phyloP scores from a whole-genome alignment of 108 stramenopile species.

The Pelagomonas calceolata region DNA sequence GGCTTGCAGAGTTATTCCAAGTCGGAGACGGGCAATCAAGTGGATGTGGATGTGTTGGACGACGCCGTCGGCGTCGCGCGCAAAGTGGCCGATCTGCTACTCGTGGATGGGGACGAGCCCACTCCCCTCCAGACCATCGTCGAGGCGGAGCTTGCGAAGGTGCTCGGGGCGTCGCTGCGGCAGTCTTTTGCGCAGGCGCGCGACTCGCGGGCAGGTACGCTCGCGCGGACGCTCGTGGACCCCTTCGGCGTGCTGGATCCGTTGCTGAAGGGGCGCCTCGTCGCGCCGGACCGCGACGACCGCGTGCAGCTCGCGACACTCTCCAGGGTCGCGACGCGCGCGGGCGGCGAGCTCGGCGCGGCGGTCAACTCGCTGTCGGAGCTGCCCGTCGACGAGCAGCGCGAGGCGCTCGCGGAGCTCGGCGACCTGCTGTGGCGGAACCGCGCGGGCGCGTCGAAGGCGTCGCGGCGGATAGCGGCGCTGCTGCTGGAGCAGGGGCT shows the following conservation, averaged over 20 bases:
- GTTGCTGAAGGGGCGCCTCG: too few relatives aligned
- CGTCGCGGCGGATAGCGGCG: too few relatives aligned
- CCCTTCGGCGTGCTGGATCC: slow-evolving; percentile 55
- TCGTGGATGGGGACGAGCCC: slow-evolving; percentile 50
- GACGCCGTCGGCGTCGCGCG: slow-evolving; percentile 30
- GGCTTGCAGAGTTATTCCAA: slow-evolving; percentile 67
- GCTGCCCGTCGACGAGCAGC: too few relatives aligned
- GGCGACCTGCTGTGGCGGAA: too few relatives aligned
- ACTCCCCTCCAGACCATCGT: slow-evolving; percentile 65
- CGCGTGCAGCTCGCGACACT: too few relatives aligned
- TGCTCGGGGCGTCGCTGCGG: slow-evolving; percentile 49
- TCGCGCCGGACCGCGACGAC: too few relatives aligned
- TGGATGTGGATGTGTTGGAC: slow-evolving; percentile 48
- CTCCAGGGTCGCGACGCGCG: too few relatives aligned
- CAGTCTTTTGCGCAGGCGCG: slow-evolving; percentile 51
- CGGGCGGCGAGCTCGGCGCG: too few relatives aligned
- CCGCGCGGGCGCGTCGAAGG: too few relatives aligned
- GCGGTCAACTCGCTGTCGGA: too few relatives aligned
- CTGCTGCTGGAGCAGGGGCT: too few relatives aligned
- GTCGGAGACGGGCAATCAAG: slow-evolving; percentile 47
- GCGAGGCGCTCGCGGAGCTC: too few relatives aligned
- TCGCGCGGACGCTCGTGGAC: slow-evolving; percentile 65
- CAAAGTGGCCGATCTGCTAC: slow-evolving; percentile 58
- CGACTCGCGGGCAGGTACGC: slow-evolving; percentile 52
- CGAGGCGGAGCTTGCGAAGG: slow-evolving; percentile 68